Base-by-base conservation (phyloP, 192 early-diverging fungal species). In the Coemansia sp. region DNA sequence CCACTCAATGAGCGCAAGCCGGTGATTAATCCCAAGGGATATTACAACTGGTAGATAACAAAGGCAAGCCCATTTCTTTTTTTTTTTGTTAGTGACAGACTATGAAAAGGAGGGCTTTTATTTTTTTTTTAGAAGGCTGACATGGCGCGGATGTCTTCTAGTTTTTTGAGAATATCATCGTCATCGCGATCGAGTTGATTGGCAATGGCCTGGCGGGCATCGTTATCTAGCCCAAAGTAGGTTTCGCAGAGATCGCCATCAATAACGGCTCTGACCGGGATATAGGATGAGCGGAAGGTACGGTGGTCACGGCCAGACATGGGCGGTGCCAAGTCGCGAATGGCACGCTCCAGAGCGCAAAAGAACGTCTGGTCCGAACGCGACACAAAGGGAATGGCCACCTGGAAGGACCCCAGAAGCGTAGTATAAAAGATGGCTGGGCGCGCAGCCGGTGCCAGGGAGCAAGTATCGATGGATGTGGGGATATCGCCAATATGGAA, bases 211-310 rank as follows among this genome's bases (percentile, higher is more conserved):
- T 49, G 31, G 20, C 56, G 48, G 13, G 11, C 25, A 1, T 57
- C 47, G 6, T 47, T 7, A 16, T 29, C 32, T 3, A 75, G 48
- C 5, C 11, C 20, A 25, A 42, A 44, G 28, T 72, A 99, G 55
- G 79, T 70, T 72, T 97, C 96, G 65, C 91, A 96, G 31, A 99
- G 60, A 73, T 97, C 91, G 21, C 96, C 96, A 63, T 99, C 96
- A 21, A 87, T 55, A 13, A 78, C 76, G 20, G 67, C 58, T 37
- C 78, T 71, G 5, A 92, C 91, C 2, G 96, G 94, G 13, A 76
- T 57, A 61, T 89, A 89, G 19, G 74, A 80, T 17, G 83, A 75
- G n/a, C 96, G 80, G 70, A 85, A 96, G 19, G 81, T 51, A 38
- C 89, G 50, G 63, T 99, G 96, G 59, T 96, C 91, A 22, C 94